Conservation (phyloP, 495 filamentous ascomycete species). For the Pyrenula aspistea region DNA sequence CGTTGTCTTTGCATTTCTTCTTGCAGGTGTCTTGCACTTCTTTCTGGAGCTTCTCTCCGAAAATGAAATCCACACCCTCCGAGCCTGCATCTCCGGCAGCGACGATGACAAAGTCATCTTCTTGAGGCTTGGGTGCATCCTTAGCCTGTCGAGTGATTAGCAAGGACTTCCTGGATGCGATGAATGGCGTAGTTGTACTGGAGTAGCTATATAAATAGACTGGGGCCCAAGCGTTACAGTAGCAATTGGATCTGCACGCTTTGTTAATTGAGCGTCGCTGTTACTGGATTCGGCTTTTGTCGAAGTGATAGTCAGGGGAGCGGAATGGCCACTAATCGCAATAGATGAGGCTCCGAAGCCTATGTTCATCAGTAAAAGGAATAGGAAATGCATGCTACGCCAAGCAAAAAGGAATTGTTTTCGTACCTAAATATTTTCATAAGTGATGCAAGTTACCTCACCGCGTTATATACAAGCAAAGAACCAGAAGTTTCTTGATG, state of each 20-base stretch:
- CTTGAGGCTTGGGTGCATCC: not conserved
- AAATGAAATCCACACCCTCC: too few species aligned
- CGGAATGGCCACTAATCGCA: not conserved
- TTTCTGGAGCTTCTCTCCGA: too few species aligned
- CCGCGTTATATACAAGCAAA: not conserved
- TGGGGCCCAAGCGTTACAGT: not conserved
- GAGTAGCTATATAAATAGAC: not conserved
- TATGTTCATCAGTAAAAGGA: not conserved
- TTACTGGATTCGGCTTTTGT: not conserved
- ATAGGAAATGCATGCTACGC: not conserved
- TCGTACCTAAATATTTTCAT: not conserved
- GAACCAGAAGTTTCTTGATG: not conserved
- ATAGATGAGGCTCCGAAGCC: not conserved
- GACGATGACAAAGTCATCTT: not conserved
- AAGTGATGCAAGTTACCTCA: not conserved
- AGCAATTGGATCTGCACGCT: not conserved
- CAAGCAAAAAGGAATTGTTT: not conserved
- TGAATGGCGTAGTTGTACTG: not conserved
- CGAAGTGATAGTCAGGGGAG: not conserved
- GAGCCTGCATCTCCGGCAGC: not conserved
- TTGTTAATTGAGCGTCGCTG: not conserved
- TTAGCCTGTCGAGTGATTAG: not conserved
- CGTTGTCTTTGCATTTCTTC: too few species aligned
- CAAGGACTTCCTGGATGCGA: not conserved
- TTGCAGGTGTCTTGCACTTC: too few species aligned